phyloP scores from a whole-genome alignment of 2,329 filamentous ascomycete genomes.

The Thermoascus crustaceus region DNA sequence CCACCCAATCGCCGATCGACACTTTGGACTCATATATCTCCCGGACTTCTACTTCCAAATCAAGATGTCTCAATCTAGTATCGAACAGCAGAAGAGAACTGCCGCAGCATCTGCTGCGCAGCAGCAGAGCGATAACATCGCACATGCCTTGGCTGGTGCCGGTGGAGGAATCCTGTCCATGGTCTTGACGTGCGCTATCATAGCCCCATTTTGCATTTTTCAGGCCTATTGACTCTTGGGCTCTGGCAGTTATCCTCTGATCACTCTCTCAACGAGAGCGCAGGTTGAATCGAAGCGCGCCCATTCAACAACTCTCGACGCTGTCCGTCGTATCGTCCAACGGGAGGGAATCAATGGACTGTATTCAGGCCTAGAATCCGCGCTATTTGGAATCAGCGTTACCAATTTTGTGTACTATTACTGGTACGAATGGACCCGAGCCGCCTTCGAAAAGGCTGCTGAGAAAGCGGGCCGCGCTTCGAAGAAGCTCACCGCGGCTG shows the following conservation, averaged over 20 bases:
- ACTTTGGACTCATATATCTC: neutral
- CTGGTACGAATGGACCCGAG: slow-evolving; percentile 96
- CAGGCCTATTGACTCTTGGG: slow-evolving; percentile 3
- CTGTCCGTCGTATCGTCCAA: slow-evolving; percentile 77
- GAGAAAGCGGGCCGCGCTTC: slow-evolving; percentile 61
- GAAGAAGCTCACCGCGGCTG: slow-evolving; percentile 78
- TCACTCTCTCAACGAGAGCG: slow-evolving; percentile 92
- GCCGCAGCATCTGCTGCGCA: slow-evolving; percentile 53
- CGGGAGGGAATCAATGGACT: slow-evolving; percentile 84
- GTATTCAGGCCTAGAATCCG: slow-evolving; percentile 87
- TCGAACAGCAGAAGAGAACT: slow-evolving; percentile 26
- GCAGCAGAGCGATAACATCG: slow-evolving; percentile 92
- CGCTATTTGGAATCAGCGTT: slow-evolving; percentile 92
- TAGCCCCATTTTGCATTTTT: slow-evolving; percentile 2
- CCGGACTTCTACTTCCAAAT: neutral
- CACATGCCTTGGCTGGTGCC: slow-evolving; percentile 85
- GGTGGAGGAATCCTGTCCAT: slow-evolving; percentile 93
- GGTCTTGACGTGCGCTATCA: slow-evolving; percentile 66
- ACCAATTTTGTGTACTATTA: slow-evolving; percentile 99
- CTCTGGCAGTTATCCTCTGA: slow-evolving; percentile 71
- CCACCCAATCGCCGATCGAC: no score
- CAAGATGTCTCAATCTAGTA: slow-evolving; percentile 33
- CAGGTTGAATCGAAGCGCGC: slow-evolving; percentile 96
- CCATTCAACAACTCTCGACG: slow-evolving; percentile 73
- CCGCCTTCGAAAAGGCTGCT: slow-evolving; percentile 71